Base-by-base conservation (phyloP, 2,329 filamentous ascomycete species). In the Penicillium sp. region DNA sequence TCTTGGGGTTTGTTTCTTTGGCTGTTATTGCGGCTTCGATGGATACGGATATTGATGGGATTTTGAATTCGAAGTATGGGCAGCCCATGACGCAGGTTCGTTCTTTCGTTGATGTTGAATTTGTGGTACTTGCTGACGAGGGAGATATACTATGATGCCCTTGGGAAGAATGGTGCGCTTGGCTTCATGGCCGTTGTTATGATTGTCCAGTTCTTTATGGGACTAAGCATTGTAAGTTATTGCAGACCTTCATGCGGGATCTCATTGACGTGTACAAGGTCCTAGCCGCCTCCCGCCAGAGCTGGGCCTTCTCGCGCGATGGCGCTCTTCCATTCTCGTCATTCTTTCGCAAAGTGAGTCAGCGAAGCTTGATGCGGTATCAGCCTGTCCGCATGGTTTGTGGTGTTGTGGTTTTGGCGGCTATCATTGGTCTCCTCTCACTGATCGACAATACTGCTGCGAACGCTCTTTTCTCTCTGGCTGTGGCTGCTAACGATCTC, bases 131-230 rank as follows among this genome's bases (percentile, higher is more conserved):
- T 29, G n/a, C 11, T 48, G 16, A 42, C 7, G 8, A n/a, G 8
- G 3, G 11, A 84, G 66, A 83, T 86, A 42, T 86, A 85, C 70
- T 85, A 78, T 56, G 82, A 86, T 54, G 81, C 83, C 0, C 67
- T 86, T 9, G 83, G 83, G 9, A 86, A 85, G 65, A 72, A 78
- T 5, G 83, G 82, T 5, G 81, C 84, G 0, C 67, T 87, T 6
- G 83, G 77, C 0, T 75, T 86, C 50, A 86, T 86, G 79, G 75
- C 76, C 1, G 73, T 86, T 0, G 69, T 86, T 18, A 83, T 85
- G 63, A 78, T 84, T 45, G 82, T 84, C 3, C 84, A 86, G 63
- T 87, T 84, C 66, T 73, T 86, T 21, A 86, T 86, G 78, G 83
- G 83, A 1, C 69, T 85, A 1, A 82, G 79, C 29, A 79, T 84